Conservation (phyloP, 805 yeast genomes). For the Wickerhamiella siamensis region DNA sequence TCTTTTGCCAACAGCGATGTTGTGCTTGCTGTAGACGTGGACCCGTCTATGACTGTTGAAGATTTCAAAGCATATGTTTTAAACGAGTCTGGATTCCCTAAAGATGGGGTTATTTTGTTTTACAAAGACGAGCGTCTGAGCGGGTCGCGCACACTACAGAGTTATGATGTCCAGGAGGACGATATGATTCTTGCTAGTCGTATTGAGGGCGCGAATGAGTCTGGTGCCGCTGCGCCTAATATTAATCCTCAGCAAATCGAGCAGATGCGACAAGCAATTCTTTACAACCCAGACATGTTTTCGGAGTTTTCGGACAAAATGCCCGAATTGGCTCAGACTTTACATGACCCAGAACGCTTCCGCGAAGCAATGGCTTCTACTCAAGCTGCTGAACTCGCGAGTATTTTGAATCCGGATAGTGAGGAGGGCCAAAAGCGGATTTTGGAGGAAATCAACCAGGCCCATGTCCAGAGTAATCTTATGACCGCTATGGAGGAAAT, state of each 20-base stretch:
- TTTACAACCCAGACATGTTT: conserved; percentile 23
- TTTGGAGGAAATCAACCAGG: conserved; percentile 56
- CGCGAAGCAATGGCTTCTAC: conserved; percentile 19
- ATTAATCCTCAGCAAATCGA: conserved; percentile 17
- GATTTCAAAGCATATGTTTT: conserved; percentile 65
- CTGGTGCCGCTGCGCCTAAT: not conserved
- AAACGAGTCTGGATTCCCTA: conserved; percentile 45
- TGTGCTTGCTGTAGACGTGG: conserved; percentile 44
- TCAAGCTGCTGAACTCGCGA: conserved; percentile 25
- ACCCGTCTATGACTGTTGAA: conserved; percentile 43
- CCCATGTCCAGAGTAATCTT: conserved; percentile 30
- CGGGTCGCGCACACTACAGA: conserved; percentile 29
- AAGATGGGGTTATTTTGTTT: conserved; percentile 34
- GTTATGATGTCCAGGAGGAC: conserved; percentile 37
- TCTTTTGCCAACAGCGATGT: conserved; percentile 37
- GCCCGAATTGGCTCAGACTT: conserved; percentile 35
- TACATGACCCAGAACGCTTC: conserved; percentile 38
- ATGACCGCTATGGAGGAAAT: conserved; percentile 68
- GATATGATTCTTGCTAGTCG: conserved; percentile 33
- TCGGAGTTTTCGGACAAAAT: conserved; percentile 25
- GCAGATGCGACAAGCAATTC: conserved; percentile 24
- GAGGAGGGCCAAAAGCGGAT: conserved; percentile 55
- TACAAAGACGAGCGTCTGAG: conserved; percentile 33
- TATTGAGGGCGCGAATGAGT: not conserved
- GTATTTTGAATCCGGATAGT: conserved; percentile 44